Evolutionary conservation across 108 stramenopile species (phyloP).

Genomic region (Pseudonitzschia pungens): DNA sequence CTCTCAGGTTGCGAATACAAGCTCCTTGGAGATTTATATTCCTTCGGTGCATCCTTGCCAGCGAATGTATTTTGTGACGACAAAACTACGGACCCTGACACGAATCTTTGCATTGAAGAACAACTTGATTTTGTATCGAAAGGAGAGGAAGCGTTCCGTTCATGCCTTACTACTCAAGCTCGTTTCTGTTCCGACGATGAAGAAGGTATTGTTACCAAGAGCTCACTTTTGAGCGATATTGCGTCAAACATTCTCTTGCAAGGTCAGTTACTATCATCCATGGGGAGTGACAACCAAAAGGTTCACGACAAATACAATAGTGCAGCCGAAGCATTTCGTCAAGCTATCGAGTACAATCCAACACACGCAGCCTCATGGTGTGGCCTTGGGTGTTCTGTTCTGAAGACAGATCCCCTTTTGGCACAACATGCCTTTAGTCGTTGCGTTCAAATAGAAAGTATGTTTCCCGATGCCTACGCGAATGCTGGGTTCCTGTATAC

Average conservation of each 20-base stretch:
- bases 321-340: constrained; percentile 28
- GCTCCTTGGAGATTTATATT: constrained; percentile 73
- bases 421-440: constrained; percentile 74
- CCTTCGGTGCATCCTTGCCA: constrained; percentile 61
- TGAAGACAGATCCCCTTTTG: constrained; percentile 47
- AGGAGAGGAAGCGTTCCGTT: constrained; percentile 52
- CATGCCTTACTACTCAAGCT: constrained; percentile 25
- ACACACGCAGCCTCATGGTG: constrained; percentile 61
- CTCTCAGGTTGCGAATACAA: constrained; percentile 46
- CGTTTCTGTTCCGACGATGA: constrained; percentile 3
- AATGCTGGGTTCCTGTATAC: constrained; percentile 71
- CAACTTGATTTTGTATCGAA: constrained; percentile 46
- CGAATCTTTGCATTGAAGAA: background rate
- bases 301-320: constrained; percentile 26
- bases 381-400: constrained; percentile 64
- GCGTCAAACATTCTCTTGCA: constrained; percentile 62
- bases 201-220: constrained; percentile 4
- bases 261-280: constrained; percentile 41
- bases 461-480: constrained; percentile 57
- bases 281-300: constrained; percentile 24
- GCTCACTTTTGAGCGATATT: constrained; percentile 53
- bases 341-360: constrained; percentile 41
- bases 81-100: background rate
- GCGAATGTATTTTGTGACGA: constrained; percentile 48
- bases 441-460: constrained; percentile 57